A percentile compares a stretch with the other conserved stretches of the same genome.
Evolutionary conservation across 192 early-diverging fungal species (phyloP).

Genomic region (Linnemannia zychae): DNA sequence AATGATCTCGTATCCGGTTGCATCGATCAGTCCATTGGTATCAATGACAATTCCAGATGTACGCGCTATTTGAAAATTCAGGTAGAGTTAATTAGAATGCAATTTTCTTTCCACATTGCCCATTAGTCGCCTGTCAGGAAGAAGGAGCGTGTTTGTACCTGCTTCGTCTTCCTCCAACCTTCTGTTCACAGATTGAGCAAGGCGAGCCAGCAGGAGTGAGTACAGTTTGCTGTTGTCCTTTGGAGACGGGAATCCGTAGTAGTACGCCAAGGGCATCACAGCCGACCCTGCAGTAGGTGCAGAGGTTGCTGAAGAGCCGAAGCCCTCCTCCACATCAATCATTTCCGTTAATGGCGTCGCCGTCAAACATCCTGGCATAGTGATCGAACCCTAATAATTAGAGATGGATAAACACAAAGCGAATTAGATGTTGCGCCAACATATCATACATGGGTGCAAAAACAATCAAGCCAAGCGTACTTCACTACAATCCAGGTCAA

Average conservation of each 20-base stretch:
- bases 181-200: constrained; percentile 74
- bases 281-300: constrained; percentile 73
- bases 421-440: neutral
- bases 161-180: constrained; percentile 75
- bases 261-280: constrained; percentile 87
- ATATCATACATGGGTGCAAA: neutral
- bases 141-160: constrained; percentile 38
- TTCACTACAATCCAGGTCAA: constrained; percentile 89
- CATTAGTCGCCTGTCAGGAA: too few relatives aligned
- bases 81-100: neutral
- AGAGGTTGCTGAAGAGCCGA: constrained; percentile 78
- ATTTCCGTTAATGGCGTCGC: constrained; percentile 81
- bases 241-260: constrained; percentile 88
- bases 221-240: constrained; percentile 88
- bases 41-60: constrained; percentile 88
- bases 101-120: neutral
- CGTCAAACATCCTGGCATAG: constrained; percentile 89
- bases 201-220: constrained; percentile 69
- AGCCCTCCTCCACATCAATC: constrained; percentile 89
- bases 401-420: neutral
- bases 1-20: constrained; percentile 79
- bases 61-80: constrained; percentile 57
- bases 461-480: constrained; percentile 30
- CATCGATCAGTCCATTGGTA: constrained; percentile 86
- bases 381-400: constrained; percentile 74